Evolutionary conservation across 192 early-diverging fungal species (phyloP), one percentile per base, ranked within the genome.

Genomic region (Coemansia sp.): DNA sequence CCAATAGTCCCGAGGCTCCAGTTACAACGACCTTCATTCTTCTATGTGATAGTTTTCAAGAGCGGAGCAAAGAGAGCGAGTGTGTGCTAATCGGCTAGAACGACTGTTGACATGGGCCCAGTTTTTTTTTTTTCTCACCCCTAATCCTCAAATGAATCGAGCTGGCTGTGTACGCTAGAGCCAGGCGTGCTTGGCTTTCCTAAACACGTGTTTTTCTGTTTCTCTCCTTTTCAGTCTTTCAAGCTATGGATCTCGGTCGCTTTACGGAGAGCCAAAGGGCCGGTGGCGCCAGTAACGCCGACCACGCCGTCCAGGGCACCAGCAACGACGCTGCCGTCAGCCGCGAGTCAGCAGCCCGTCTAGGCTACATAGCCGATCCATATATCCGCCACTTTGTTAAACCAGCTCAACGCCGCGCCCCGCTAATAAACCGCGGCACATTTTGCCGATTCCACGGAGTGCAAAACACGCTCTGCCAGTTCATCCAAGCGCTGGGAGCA

Each of bases 371-470:
- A 58, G 47, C 79, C 20, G 95, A 99, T 68, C 87, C 86, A 3
- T 97, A 91, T 79, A 89, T 94, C 11, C 77, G 79, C 34, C 78
- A 88, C 36, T 96, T 97, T 85, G 88, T 95, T 6, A 84, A 85
- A 36, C 84, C 86, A 3, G 83, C 91, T n/a, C 79, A 84, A 6
- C 76, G 90, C 25, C 83, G 94, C 13, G 87, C 93, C 13, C 97
- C 95, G 18, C 82, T 99, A 52, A 97, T 99, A 59, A 99, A 99
- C 76, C 82, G 95, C 82, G 94, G 93, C 86, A 90, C 94, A 0
- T 95, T 90, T 68, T 74, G 91, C 6, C 87, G 96, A 10, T 88
- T 87, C 62, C 43, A 63, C 9, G 87, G 88, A 0, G 62, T 98
- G 16, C 88, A 96, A 52, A 58, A 65, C 13, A 58, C 93, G 2